Evolutionary conservation across 371 early-diverging fungal genomes (phyloP), one percentile per base, ranked within the genome.

Genomic region (Homolaphlyctis polyrhiza): DNA sequence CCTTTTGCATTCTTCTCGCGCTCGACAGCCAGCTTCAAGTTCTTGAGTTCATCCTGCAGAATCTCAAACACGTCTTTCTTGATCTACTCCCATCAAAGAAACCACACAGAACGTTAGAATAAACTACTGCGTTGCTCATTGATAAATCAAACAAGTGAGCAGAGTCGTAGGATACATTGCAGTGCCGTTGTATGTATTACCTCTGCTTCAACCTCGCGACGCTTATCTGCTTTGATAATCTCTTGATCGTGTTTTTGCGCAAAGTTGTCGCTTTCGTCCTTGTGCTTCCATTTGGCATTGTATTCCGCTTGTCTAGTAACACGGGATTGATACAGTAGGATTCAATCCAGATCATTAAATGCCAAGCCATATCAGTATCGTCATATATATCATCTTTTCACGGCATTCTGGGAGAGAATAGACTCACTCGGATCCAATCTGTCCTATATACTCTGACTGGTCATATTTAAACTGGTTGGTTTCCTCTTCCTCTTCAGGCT

Each of bases 171-270:
- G 5, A 49, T 14, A 18, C 30, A n/a, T 57, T 48, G 54, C 32
- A 32, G 29, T 48, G n/a, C 11, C 14, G 29, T 59, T 18, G 43
- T 25, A 66, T n/a, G 18, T 45, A 21, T 25, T 36, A 78, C 79
- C 75, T 83, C 83, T 2, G 74, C 63, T 60, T 84, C 83, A 14
- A 81, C 83, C 67, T 84, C 85, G 30, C 62, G 61, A 11, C 83
- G 67, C 57, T 84, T 84, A 23, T 77, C 76, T 28, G 48, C 59
- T 58, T 82, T 82, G 57, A 84, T 77, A 51, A 82, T 82, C 52
- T 84, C 85, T 55, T 75, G 78, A 50, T 84, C 85, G 68, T 83
- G 83, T 64, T 76, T 81, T 61, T 84, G 85, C 21, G 76, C 77
- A 61, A 84, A 81, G 65, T 84, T 84, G 5, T 81, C 79, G 1